Percentiles rank a stretch among this genome's conserved stretches.
These are phyloP conservation scores for Gossypium raimondii DNA, from an alignment of 345 rosid genomes.

Conservation along the genomic window DNA sequence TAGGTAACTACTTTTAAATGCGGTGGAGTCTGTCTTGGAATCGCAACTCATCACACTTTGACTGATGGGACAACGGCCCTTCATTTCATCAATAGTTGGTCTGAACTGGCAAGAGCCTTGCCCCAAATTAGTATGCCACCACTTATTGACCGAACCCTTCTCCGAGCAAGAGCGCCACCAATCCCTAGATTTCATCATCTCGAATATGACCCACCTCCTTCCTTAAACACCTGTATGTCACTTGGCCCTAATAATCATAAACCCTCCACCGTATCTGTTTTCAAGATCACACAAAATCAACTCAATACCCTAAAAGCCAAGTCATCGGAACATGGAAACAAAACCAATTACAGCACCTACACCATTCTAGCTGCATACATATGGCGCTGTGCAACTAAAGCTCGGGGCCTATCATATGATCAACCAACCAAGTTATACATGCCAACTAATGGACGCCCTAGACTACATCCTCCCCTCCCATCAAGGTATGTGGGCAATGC, in stretches of 20 bases:
- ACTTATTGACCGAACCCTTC: slow-evolving; percentile 50
- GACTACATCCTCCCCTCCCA: slow-evolving; percentile 41
- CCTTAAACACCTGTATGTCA: neutral
- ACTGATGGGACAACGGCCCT: slow-evolving; percentile 62
- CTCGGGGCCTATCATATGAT: slow-evolving; percentile 20
- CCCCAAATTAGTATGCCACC: slow-evolving; percentile 44
- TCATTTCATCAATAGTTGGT: slow-evolving; percentile 75
- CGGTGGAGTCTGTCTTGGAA: slow-evolving; percentile 67
- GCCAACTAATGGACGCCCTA: slow-evolving; percentile 35
- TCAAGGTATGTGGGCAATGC: slow-evolving; percentile 39
- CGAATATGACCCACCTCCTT: slow-evolving; percentile 2
- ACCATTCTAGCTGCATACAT: slow-evolving; percentile 24
- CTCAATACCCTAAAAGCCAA: slow-evolving; percentile 21
- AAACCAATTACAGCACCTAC: slow-evolving; percentile 12
- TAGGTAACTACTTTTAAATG: slow-evolving; percentile 65
- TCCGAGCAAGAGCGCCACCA: slow-evolving; percentile 50
- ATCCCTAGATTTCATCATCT: slow-evolving; percentile 11
- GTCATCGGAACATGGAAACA: neutral
- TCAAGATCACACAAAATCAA: slow-evolving; percentile 11
- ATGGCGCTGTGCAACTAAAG: slow-evolving; percentile 31
- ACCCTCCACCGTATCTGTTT: neutral
- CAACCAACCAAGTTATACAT: slow-evolving; percentile 21
- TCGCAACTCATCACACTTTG: slow-evolving; percentile 65
- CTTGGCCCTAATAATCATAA: neutral
- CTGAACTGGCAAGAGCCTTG: slow-evolving; percentile 62